These are phyloP conservation scores for Periconia sp. DNA, from an alignment of 2,329 filamentous ascomycete species.

Conservation along the genomic window DNA sequence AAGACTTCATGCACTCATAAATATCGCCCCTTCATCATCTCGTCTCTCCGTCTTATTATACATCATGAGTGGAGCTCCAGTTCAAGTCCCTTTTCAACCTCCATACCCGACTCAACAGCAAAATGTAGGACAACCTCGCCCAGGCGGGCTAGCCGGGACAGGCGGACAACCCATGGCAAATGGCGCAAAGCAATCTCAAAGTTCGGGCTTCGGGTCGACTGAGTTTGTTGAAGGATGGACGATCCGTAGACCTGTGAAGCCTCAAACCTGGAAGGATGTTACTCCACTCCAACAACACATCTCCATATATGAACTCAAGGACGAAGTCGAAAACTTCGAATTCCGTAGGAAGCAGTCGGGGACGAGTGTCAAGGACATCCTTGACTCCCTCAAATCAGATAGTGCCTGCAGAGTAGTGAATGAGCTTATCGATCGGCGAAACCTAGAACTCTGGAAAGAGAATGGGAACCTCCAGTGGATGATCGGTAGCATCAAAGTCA, in stretches of 20 bases:
- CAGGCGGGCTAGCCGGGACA: too few species aligned
- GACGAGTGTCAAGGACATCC: conserved; percentile 21
- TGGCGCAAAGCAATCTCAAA: conserved; percentile 2
- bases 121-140: not conserved
- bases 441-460: conserved; percentile 21
- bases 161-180: not conserved
- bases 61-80: not conserved
- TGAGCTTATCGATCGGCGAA: conserved; percentile 36
- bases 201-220: not conserved
- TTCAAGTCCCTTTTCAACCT: conserved; percentile 1
- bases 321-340: conserved; percentile 27
- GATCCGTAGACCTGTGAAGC: conserved; percentile 26
- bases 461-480: conserved; percentile 32
- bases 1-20: not conserved
- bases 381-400: conserved; percentile 32
- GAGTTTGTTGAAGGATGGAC: conserved; percentile 23
- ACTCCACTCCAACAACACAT: conserved; percentile 30
- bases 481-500: conserved; percentile 34
- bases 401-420: conserved; percentile 32
- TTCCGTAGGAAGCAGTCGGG: conserved; percentile 25
- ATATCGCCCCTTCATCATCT: not conserved
- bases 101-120: conserved; percentile 2
- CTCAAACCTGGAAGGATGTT: conserved; percentile 32
- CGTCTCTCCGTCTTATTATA: not conserved
- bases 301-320: conserved; percentile 24